Conservation (phyloP, 208 protist genomes). For the Trypanosoma mega region DNA sequence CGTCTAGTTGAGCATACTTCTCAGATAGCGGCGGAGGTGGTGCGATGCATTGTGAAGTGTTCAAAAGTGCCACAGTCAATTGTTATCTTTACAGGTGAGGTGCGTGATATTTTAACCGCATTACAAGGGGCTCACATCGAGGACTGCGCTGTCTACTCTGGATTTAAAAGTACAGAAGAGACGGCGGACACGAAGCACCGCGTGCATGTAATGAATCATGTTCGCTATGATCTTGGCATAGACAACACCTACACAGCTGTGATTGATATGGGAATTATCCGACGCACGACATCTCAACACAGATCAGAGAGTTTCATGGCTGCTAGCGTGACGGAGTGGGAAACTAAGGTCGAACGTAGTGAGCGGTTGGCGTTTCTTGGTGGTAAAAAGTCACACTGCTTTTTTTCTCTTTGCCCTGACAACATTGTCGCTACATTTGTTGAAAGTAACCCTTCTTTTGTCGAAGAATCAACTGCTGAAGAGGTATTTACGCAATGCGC, state of each 20-base stretch:
- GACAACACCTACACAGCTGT: slow-evolving; percentile 66
- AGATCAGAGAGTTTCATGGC: slow-evolving; percentile 81
- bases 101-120: slow-evolving; percentile 49
- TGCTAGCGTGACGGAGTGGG: slow-evolving; percentile 68
- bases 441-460: slow-evolving; percentile 24
- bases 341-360: slow-evolving; percentile 48
- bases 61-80: slow-evolving; percentile 49
- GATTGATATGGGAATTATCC: slow-evolving; percentile 77
- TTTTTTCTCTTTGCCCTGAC: slow-evolving; percentile 76
- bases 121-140: slow-evolving; percentile 42
- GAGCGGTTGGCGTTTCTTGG: slow-evolving; percentile 61
- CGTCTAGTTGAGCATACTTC: slow-evolving; percentile 61
- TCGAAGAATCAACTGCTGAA: slow-evolving; percentile 56
- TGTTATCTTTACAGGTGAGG: slow-evolving; percentile 69
- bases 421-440: slow-evolving; percentile 47
- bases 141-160: slow-evolving; percentile 57
- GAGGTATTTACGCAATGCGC: slow-evolving; percentile 78
- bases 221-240: slow-evolving; percentile 35
- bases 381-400: slow-evolving; percentile 32
- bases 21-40: slow-evolving; percentile 45
- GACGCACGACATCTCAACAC: slow-evolving; percentile 40
- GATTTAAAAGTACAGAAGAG: slow-evolving; percentile 39
- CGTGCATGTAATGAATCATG: slow-evolving; percentile 54
- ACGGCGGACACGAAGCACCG: slow-evolving; percentile 38
- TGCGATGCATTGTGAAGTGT: slow-evolving; percentile 36